A percentile compares a stretch with the other conserved stretches of the same genome.
Conservation (phyloP, 306 rosid genomes). For the Rosa persica region DNA sequence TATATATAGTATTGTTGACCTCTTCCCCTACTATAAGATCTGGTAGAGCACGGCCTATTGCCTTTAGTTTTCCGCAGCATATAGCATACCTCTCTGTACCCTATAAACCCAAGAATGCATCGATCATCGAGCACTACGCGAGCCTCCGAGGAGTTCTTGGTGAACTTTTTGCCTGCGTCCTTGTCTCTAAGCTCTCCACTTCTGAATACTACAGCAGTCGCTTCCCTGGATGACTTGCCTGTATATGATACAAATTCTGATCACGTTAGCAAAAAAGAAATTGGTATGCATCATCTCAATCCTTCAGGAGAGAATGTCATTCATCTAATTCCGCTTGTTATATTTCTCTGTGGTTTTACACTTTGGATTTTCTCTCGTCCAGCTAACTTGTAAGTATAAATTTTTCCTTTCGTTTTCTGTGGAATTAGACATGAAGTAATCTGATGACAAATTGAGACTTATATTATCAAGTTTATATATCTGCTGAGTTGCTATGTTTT, state of each 20-base stretch:
- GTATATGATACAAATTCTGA: constrained; percentile 31
- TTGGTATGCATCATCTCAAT: constrained; percentile 17
- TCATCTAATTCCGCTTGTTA: constrained; percentile 68
- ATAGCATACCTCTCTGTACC: background rate
- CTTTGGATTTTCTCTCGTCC: constrained; percentile 72
- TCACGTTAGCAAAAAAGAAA: constrained; percentile 45
- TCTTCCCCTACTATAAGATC: constrained; percentile 9
- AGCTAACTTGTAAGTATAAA: background rate
- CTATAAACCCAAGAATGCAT: constrained; percentile 25
- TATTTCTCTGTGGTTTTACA: constrained; percentile 60
- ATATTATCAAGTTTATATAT: no score
- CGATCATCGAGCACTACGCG: constrained; percentile 39
- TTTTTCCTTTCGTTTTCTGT: background rate
- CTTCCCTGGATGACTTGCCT: constrained; percentile 45
- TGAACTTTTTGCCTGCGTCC: constrained; percentile 24
- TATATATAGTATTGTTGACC: background rate
- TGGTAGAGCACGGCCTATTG: background rate
- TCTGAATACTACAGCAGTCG: constrained; percentile 23
- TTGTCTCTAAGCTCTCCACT: constrained; percentile 27
- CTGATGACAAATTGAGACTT: no score
- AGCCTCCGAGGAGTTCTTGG: constrained; percentile 39
- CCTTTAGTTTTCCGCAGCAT: background rate
- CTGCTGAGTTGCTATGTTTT: no score
- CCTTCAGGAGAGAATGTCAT: constrained; percentile 39
- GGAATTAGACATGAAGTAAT: no score